Base-by-base conservation (phyloP, 345 rosid genomes). In the Murraya paniculata region DNA sequence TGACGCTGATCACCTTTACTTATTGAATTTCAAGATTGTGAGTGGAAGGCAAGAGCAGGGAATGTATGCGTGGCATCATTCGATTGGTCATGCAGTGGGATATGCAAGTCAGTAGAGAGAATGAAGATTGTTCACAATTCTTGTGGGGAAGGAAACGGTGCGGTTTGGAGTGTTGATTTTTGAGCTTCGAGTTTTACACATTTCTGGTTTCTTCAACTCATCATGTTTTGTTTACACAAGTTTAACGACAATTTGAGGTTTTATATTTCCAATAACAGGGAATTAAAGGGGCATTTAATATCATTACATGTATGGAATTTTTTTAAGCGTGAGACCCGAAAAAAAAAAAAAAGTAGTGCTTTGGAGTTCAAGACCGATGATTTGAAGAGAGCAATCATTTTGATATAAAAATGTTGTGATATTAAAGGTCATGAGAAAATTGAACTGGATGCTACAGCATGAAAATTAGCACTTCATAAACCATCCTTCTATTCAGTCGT, bases 11-110 rank as follows among this genome's bases (percentile, higher is more conserved):
- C 57, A 7, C 30, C 9, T 9, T 50, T 2, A 7, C 9, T 50
- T 2, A 38, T 36, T 53, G 22, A 3, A 33, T 3, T n/a, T 25
- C 76, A 81, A 84, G 98, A 92, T 68, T 95, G 98, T 62, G 89
- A 87, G 55, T 84, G 89, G 91, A 95, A 93, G 78, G 90, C 93
- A 18, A 85, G 85, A 74, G 92, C 89, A 0, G 98, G 98, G 35
- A 89, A 91, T 35, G 81, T 84, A 9, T 95, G 98, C 57, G 91
- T 89, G 68, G 98, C 98, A 10, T 92, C 98, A 8, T 95, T 91
- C 45, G 98, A 95, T 78, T 93, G 95, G 93, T 81, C 89, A 0
- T 95, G 98, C 85, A 95, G 98, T 35, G 98, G 98, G 10, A 84
- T 93, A 45, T 93, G 98, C 86, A 91, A 88, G 73, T 95, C 98